phyloP scores from a whole-genome alignment of 257 asterid species.

The Solanum ossicruentum region DNA sequence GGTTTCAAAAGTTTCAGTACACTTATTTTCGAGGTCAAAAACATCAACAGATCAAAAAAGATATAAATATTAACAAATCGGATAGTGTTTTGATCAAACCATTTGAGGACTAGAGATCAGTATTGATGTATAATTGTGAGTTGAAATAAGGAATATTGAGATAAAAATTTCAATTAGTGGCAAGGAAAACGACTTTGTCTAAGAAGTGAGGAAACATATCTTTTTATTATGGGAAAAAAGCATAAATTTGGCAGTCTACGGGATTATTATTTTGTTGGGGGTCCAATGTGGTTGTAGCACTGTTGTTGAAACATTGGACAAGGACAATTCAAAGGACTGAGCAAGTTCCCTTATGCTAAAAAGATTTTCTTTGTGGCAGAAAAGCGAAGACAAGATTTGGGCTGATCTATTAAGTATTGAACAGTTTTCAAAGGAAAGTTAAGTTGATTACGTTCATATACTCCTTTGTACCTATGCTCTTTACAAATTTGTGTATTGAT shows the following conservation, averaged over 20 bases:
- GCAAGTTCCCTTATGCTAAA: slow-evolving; percentile 25
- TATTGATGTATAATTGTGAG: neutral
- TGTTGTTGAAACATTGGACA: slow-evolving; percentile 71
- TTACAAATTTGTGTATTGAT: too few species aligned
- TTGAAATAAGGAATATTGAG: neutral
- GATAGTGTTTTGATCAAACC: neutral
- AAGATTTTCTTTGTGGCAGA: neutral
- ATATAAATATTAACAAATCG: neutral
- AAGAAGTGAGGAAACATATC: neutral
- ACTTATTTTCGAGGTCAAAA: neutral
- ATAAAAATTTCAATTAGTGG: neutral
- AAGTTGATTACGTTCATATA: too few species aligned
- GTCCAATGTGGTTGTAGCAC: slow-evolving; percentile 73
- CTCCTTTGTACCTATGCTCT: too few species aligned
- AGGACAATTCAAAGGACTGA: slow-evolving; percentile 49
- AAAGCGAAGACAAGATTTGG: neutral
- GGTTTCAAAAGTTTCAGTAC: neutral
- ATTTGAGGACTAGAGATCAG: neutral
- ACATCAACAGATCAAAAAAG: neutral
- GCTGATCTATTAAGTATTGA: neutral
- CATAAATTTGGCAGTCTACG: slow-evolving; percentile 35
- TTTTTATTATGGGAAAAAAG: too few species aligned
- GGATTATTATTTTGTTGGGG: slow-evolving; percentile 53
- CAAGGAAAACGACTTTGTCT: neutral
- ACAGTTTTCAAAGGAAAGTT: neutral